phyloP scores from a whole-genome alignment of 805 yeast genomes.

The Tetrapisispora taiwanensis region DNA sequence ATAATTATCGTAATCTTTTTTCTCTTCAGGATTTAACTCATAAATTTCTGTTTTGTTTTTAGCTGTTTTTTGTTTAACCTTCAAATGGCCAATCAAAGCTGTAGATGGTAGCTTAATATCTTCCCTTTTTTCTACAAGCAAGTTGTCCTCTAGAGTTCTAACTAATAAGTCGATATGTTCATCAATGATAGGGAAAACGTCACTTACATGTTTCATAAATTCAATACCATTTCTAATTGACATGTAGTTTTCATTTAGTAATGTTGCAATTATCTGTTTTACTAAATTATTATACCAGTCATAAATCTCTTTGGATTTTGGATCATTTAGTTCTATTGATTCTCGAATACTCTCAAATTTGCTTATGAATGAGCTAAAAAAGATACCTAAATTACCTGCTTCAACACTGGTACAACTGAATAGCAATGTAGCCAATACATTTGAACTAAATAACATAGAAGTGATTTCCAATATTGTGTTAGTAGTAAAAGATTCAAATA shows the following conservation, averaged over 20 bases:
- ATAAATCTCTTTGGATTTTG: constrained; percentile 34
- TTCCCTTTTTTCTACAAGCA: constrained; percentile 52
- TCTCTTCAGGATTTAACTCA: constrained; percentile 27
- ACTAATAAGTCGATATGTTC: constrained; percentile 51
- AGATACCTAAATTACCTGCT: constrained; percentile 74
- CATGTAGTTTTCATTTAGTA: constrained; percentile 47
- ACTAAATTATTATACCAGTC: constrained; percentile 47
- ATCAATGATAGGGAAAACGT: constrained; percentile 56
- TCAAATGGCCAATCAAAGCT: constrained; percentile 58
- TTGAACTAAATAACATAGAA: constrained; percentile 38
- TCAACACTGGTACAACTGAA: constrained; percentile 66
- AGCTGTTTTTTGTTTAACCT: constrained; percentile 43
- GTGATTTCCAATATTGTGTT: constrained; percentile 35
- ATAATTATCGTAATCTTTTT: constrained; percentile 3
- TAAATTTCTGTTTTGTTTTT: constrained; percentile 49
- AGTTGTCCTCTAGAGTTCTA: constrained; percentile 38
- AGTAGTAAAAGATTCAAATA: constrained; percentile 39
- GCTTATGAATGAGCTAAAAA: constrained; percentile 46
- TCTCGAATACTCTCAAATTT: constrained; percentile 39
- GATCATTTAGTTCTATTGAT: constrained; percentile 16
- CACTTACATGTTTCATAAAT: constrained; percentile 54
- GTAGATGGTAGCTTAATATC: constrained; percentile 71
- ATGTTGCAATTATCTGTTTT: constrained; percentile 17
- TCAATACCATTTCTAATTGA: constrained; percentile 72
- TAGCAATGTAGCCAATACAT: constrained; percentile 46